phyloP scores from a whole-genome alignment of 148 eudicot genomes.

The Gaultheria prostrata region DNA sequence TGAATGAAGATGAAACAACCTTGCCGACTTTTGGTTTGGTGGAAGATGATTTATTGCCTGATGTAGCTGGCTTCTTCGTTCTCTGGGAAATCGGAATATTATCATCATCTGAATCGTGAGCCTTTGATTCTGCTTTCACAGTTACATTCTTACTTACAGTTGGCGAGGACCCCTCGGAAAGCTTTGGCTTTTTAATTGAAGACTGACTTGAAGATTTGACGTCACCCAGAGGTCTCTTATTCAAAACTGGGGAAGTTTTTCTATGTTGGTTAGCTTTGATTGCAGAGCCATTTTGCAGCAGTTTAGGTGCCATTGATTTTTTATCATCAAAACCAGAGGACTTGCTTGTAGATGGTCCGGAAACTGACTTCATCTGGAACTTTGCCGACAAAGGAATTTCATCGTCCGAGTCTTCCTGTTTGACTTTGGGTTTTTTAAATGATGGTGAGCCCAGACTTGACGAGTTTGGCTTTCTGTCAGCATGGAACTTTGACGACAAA shows the following conservation, averaged over 20 bases:
- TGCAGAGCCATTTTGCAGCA: conserved; percentile 72
- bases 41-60: conserved; percentile 46
- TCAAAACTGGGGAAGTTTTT: conserved; percentile 34
- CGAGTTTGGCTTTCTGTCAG: conserved; percentile 33
- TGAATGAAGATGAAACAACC: conserved; percentile 49
- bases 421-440: conserved; percentile 26
- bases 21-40: conserved; percentile 40
- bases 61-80: conserved; percentile 53
- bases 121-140: conserved; percentile 49
- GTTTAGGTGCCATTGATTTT: conserved; percentile 7
- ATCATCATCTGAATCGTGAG: conserved; percentile 49
- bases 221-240: conserved; percentile 64
- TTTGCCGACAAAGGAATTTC: conserved; percentile 12
- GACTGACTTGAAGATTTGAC: conserved; percentile 44
- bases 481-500: conserved; percentile 49
- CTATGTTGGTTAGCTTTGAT: conserved; percentile 38
- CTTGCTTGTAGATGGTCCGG: conserved; percentile 34
- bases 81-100: conserved; percentile 70
- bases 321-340: not conserved
- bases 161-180: conserved; percentile 44
- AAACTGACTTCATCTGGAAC: conserved; percentile 39
- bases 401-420: conserved; percentile 1
- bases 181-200: conserved; percentile 58
- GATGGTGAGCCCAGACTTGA: conserved; percentile 16
- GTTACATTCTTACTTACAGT: conserved; percentile 44